Conservation (phyloP, 2,329 filamentous ascomycete genomes). For the Stachybotrys chartarum region DNA sequence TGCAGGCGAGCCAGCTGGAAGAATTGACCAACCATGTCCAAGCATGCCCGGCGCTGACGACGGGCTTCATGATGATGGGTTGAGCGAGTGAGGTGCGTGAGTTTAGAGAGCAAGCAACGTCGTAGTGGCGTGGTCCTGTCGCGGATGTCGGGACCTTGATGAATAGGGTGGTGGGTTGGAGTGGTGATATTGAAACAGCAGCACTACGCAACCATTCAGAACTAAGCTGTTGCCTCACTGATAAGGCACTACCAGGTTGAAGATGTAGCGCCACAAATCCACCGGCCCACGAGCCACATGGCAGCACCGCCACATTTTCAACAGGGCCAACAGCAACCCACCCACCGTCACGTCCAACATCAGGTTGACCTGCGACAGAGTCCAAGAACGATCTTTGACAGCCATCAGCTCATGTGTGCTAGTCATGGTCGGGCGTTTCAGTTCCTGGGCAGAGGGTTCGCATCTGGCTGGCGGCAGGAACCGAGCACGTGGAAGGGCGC, state of each 20-base stretch:
- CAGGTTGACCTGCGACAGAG: too few relatives aligned
- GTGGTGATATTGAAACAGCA: background rate
- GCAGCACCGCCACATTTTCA: background rate
- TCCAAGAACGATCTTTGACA: too few relatives aligned
- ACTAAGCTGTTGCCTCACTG: slow-evolving; percentile 15
- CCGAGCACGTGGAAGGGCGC: background rate
- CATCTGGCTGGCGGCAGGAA: background rate
- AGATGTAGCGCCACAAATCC: background rate
- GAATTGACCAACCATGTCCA: slow-evolving; percentile 74
- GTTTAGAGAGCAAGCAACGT: slow-evolving; percentile 2
- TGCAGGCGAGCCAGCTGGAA: background rate
- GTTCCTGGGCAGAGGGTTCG: background rate
- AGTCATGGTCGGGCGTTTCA: background rate
- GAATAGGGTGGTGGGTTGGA: slow-evolving; percentile 1
- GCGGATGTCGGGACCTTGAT: background rate
- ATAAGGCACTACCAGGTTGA: slow-evolving; percentile 12
- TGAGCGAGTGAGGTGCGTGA: background rate
- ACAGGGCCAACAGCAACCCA: background rate
- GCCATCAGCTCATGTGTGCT: background rate
- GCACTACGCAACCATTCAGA: background rate
- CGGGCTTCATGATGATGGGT: slow-evolving; percentile 72
- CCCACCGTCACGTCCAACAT: too few relatives aligned
- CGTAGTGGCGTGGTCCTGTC: background rate
- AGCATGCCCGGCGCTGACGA: slow-evolving; percentile 85
- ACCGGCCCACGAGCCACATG: background rate